These are phyloP conservation scores for Juglanconis juglandina DNA, from an alignment of 2,329 filamentous ascomycete genomes.

Conservation along the genomic window DNA sequence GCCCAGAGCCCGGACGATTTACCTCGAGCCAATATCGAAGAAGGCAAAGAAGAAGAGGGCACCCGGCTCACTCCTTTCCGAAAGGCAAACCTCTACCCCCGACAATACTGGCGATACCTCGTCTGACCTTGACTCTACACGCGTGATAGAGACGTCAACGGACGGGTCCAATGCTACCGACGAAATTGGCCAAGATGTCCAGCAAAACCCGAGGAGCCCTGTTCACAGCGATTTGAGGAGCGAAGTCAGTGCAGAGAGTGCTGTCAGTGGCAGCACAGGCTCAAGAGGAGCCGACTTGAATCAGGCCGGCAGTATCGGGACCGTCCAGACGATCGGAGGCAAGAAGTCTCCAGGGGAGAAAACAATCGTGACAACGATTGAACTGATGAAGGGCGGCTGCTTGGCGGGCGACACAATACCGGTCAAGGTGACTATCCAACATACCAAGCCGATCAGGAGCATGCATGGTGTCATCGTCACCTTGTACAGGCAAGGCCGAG, in stretches of 20 bases:
- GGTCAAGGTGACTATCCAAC: conserved; percentile 76
- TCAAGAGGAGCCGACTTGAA: conserved; percentile 39
- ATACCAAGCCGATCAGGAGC: conserved; percentile 86
- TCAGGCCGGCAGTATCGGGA: conserved; percentile 43
- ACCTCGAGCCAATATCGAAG: conserved; percentile 80
- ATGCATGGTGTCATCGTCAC: conserved; percentile 91
- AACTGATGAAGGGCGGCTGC: conserved; percentile 77
- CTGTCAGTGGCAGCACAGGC: conserved; percentile 62
- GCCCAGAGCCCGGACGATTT: conserved; percentile 79
- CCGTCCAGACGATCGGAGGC: conserved; percentile 34
- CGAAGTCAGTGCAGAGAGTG: conserved; percentile 69
- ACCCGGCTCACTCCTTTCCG: conserved; percentile 32
- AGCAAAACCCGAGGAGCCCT: conserved; percentile 37
- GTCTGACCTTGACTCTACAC: conserved; percentile 36
- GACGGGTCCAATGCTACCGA: conserved; percentile 39
- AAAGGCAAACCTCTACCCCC: conserved; percentile 31
- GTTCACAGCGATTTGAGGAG: conserved; percentile 58
- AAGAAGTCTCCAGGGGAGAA: conserved; percentile 56
- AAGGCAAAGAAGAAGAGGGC: conserved; percentile 61
- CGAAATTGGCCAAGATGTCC: conserved; percentile 36
- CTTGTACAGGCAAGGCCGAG: conserved; percentile 83
- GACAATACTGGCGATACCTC: conserved; percentile 34
- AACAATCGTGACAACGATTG: conserved; percentile 82
- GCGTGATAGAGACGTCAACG: conserved; percentile 34
- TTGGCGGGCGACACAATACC: conserved; percentile 80